A percentile compares a stretch with the other conserved stretches of the same genome.
phyloP scores from a whole-genome alignment of 2,329 filamentous ascomycete species.

The Aspergillus brasiliensis region DNA sequence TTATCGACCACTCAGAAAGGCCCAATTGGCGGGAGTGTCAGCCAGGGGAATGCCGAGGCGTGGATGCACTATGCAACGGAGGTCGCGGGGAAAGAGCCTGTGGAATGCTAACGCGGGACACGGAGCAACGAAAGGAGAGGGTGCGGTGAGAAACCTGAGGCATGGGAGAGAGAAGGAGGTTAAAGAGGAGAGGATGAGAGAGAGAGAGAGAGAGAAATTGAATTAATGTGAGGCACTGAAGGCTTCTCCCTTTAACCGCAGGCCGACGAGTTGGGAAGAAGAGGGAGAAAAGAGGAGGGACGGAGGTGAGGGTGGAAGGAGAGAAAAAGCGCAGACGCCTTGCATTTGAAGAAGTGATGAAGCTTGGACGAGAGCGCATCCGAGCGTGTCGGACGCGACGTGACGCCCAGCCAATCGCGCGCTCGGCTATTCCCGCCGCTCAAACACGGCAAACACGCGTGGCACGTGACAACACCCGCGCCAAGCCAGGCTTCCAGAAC shows the following conservation, averaged over 20 bases:
- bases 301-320: slow-evolving; percentile 11
- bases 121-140: slow-evolving; percentile 14
- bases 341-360: slow-evolving; percentile 31
- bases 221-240: background rate
- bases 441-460: slow-evolving; percentile 34
- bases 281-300: slow-evolving; percentile 17
- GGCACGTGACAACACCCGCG: slow-evolving; percentile 26
- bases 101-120: slow-evolving; percentile 33
- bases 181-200: slow-evolving; percentile 13
- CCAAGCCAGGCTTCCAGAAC: slow-evolving; percentile 12
- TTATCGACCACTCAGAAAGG: slow-evolving; percentile 22
- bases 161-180: slow-evolving; percentile 15
- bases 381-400: slow-evolving; percentile 37
- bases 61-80: slow-evolving; percentile 29
- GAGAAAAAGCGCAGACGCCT: slow-evolving; percentile 31
- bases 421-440: slow-evolving; percentile 16
- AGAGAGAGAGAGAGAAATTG: background rate
- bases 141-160: slow-evolving; percentile 20
- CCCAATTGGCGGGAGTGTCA: slow-evolving; percentile 29
- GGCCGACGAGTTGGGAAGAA: slow-evolving; percentile 20
- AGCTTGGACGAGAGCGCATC: slow-evolving; percentile 33
- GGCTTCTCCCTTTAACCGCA: slow-evolving; percentile 8
- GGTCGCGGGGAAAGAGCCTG: slow-evolving; percentile 24
- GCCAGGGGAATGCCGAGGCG: slow-evolving; percentile 33
- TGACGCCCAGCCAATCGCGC: slow-evolving; percentile 41